Evolutionary conservation across 768 basidiomycete species (phyloP).

Genomic region (Xanthoconium purpureum): DNA sequence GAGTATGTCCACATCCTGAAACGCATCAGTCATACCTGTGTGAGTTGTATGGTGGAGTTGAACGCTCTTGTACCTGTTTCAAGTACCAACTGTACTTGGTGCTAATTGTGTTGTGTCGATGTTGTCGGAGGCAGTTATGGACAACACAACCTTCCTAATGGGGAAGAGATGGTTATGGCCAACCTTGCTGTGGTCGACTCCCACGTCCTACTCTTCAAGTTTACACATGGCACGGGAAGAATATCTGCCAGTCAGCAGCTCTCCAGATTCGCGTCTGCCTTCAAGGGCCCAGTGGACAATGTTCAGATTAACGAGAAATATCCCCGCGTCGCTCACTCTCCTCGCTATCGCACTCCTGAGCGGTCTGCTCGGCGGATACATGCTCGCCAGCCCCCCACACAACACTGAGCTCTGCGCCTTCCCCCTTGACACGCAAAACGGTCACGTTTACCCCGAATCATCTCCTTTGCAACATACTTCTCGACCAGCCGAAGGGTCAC

Average conservation of each 20-base stretch:
- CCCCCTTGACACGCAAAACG: slow-evolving; percentile 10
- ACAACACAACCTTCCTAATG: background rate
- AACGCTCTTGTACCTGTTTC: too few relatives aligned
- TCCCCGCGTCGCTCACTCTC: slow-evolving; percentile 9
- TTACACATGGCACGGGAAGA: slow-evolving; percentile 1
- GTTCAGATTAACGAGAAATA: slow-evolving; percentile 16
- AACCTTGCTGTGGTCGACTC: background rate
- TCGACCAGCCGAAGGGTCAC: background rate
- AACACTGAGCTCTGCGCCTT: slow-evolving; percentile 18
- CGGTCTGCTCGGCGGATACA: slow-evolving; percentile 27
- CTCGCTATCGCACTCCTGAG: slow-evolving; percentile 22
- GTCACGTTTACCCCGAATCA: background rate
- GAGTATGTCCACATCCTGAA: too few relatives aligned
- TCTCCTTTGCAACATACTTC: background rate
- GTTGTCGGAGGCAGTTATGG: background rate
- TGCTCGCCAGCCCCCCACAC: slow-evolving; percentile 15
- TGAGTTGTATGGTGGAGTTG: too few relatives aligned
- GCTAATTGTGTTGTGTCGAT: too few relatives aligned
- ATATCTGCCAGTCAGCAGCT: slow-evolving; percentile 23
- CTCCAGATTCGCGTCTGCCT: slow-evolving; percentile 5
- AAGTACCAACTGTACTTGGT: too few relatives aligned
- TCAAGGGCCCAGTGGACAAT: slow-evolving; percentile 8
- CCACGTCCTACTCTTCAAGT: background rate
- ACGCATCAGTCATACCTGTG: too few relatives aligned
- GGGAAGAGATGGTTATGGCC: background rate